These are phyloP conservation scores for Rhodotorula sp. DNA, from an alignment of 1,284 basidiomycete species.

Conservation along the genomic window DNA sequence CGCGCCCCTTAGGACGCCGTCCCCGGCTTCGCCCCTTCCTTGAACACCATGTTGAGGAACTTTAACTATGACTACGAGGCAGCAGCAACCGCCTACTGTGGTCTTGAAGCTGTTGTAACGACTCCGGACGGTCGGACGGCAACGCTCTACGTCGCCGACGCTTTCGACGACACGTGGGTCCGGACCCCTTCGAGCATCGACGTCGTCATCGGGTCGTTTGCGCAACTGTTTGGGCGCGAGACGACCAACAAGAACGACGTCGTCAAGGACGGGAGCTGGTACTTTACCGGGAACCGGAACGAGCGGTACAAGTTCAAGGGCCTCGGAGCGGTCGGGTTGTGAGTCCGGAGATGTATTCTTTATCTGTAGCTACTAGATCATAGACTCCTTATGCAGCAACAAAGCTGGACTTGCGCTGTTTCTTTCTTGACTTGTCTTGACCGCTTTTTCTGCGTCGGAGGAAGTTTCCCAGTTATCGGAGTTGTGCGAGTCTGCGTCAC, in stretches of 20 bases:
- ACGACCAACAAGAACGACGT: conserved; percentile 38
- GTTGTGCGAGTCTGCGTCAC: too few species aligned
- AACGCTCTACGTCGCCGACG: conserved; percentile 31
- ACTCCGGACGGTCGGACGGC: conserved; percentile 21
- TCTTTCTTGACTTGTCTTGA: too few species aligned
- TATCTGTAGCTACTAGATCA: too few species aligned
- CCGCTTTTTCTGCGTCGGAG: too few species aligned
- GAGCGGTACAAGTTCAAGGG: conserved; percentile 13
- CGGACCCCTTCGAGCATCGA: conserved; percentile 29
- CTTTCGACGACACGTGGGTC: conserved; percentile 38
- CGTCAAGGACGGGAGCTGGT: conserved; percentile 23
- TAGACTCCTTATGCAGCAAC: too few species aligned
- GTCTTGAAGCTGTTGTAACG: conserved; percentile 27
- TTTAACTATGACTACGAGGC: conserved; percentile 21
- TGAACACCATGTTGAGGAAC: conserved; percentile 36
- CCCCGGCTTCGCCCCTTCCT: conserved; percentile 33
- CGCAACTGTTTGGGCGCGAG: conserved; percentile 12
- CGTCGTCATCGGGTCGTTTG: conserved; percentile 30
- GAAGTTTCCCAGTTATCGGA: too few species aligned
- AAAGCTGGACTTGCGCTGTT: too few species aligned
- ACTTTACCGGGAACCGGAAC: conserved; percentile 27
- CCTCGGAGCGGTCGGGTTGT: conserved; percentile 3
- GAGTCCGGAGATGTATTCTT: not conserved
- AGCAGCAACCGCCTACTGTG: conserved; percentile 28
- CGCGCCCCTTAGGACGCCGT: too few species aligned